Conservation (phyloP, 2,329 filamentous ascomycete species). For the Trichoderma sp. region DNA sequence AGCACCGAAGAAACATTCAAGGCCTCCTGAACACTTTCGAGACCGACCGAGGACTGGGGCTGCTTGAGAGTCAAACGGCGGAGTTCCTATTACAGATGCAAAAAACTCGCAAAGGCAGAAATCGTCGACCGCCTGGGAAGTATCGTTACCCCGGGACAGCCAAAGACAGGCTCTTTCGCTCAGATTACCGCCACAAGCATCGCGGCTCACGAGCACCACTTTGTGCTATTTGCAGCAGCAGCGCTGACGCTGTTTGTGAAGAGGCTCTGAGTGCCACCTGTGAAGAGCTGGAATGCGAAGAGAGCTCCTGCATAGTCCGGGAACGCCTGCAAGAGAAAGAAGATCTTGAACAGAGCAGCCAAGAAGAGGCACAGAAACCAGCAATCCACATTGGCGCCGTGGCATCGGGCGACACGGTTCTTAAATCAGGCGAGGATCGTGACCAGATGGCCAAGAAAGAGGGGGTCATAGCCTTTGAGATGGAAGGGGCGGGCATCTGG, state of each 20-base stretch:
- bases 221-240: slow-evolving; percentile 24
- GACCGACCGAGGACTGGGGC: slow-evolving; percentile 26
- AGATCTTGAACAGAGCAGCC: background rate
- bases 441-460: slow-evolving; percentile 39
- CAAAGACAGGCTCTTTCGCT: slow-evolving; percentile 38
- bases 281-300: slow-evolving; percentile 28
- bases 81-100: slow-evolving; percentile 29
- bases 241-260: slow-evolving; percentile 25
- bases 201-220: slow-evolving; percentile 13
- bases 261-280: slow-evolving; percentile 25
- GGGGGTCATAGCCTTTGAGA: slow-evolving; percentile 40
- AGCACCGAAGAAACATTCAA: slow-evolving; percentile 36
- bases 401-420: slow-evolving; percentile 45
- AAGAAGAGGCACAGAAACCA: slow-evolving; percentile 25
- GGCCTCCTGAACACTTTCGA: slow-evolving; percentile 34
- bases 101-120: background rate
- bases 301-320: slow-evolving; percentile 37
- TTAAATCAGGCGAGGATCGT: slow-evolving; percentile 42
- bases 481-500: slow-evolving; percentile 42
- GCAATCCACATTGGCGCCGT: slow-evolving; percentile 43
- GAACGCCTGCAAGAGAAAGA: slow-evolving; percentile 34
- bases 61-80: slow-evolving; percentile 24
- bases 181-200: slow-evolving; percentile 41
- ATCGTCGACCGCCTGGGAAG: slow-evolving; percentile 19
- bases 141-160: slow-evolving; percentile 36